phyloP scores from a whole-genome alignment of 176 grass and related monocot species.

The Sorghum bicolor region Sorghum_bicolor_NCBIv3 NC_012872.2:71273501-71274000 shows the following conservation, averaged over 20 bases:
- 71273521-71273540: not conserved
- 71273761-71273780: constrained; percentile 99
- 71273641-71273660: not conserved
- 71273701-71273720: constrained; percentile 91
- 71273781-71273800: constrained; percentile 84
- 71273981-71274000: not conserved
- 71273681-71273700: constrained; percentile 41
- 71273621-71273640: not conserved
- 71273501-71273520: not conserved
- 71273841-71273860: not conserved
- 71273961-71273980: not conserved
- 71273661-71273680: constrained; percentile 10
- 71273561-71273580: not conserved
- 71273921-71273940: constrained; percentile 68
- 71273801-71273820: constrained; percentile 65
- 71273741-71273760: constrained; percentile 99
- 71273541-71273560: not conserved
- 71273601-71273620: not conserved
- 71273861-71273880: not conserved
- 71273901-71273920: constrained; percentile 53
- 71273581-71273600: not conserved
- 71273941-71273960: constrained; percentile 89
- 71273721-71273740: constrained; percentile 85
- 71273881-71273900: constrained; percentile 64
- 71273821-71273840: not conserved